These are phyloP conservation scores for Amaranthus tricolor DNA, from an alignment of 179 eudicot species.

Conservation along the genomic window DNA sequence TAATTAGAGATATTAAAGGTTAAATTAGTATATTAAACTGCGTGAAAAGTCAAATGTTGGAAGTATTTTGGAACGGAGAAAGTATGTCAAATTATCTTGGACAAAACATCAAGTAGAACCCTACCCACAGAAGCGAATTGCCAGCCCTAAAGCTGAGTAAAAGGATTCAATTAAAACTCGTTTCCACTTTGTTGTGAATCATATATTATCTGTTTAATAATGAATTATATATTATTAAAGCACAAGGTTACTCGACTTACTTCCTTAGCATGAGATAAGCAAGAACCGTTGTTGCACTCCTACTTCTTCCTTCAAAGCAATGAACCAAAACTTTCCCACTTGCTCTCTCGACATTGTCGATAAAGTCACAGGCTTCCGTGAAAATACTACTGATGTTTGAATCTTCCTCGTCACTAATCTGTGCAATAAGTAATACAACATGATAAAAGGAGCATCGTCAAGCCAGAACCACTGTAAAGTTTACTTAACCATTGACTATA, in stretches of 20 bases:
- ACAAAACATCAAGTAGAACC: too few species aligned
- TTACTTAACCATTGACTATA: not conserved
- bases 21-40: too few species aligned
- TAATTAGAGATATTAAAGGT: too few species aligned
- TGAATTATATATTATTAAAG: not conserved
- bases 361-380: conserved; percentile 76
- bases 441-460: not conserved
- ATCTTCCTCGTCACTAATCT: conserved; percentile 91
- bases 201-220: not conserved
- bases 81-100: too few species aligned
- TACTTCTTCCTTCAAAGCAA: conserved; percentile 98
- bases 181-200: not conserved
- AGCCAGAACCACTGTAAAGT: not conserved
- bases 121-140: too few species aligned
- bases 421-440: conserved; percentile 14
- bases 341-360: conserved; percentile 62
- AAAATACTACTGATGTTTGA: conserved; percentile 74
- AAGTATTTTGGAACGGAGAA: too few species aligned
- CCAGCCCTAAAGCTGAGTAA: too few species aligned
- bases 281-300: conserved; percentile 91
- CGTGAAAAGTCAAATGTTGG: too few species aligned
- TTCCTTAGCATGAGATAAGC: conserved; percentile 89
- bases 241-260: conserved; percentile 45
- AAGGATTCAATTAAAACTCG: too few species aligned
- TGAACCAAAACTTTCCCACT: conserved; percentile 95